These are phyloP conservation scores for Gnetum montanum DNA, from an alignment of 75 land plant species.

Conservation along the genomic window DNA sequence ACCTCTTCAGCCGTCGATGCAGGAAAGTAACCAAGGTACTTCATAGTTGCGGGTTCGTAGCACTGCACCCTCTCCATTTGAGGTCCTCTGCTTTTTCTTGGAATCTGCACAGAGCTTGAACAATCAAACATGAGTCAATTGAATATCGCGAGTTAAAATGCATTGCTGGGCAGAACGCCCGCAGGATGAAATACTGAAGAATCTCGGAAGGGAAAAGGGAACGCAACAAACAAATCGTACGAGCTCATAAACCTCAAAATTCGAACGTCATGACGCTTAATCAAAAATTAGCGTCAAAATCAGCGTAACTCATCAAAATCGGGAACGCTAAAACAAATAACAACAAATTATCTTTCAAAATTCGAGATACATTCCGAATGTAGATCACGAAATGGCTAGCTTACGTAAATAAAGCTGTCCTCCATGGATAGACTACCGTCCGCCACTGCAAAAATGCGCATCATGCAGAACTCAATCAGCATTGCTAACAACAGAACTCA, in stretches of 20 bases:
- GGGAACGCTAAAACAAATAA: neutral
- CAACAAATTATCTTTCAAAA: neutral
- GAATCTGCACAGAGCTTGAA: conserved; percentile 67
- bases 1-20: conserved; percentile 65
- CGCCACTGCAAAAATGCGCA: conserved; percentile 37
- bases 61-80: conserved; percentile 71
- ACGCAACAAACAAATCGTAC: too few species aligned
- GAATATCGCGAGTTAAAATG: too few species aligned
- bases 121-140: neutral
- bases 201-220: too few species aligned
- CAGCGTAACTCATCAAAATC: neutral
- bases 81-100: conserved; percentile 39
- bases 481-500: too few species aligned
- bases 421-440: conserved; percentile 48
- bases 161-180: too few species aligned
- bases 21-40: conserved; percentile 70
- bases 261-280: too few species aligned
- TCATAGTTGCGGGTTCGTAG: conserved; percentile 95
- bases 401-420: conserved; percentile 67
- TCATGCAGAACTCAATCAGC: too few species aligned
- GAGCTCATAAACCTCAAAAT: too few species aligned
- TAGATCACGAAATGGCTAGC: conserved; percentile 6
- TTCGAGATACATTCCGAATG: neutral
- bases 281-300: too few species aligned
- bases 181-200: too few species aligned